Evolutionary conservation across 345 rosid genomes (phyloP).

Genomic region (Moringa oleifera): DNA sequence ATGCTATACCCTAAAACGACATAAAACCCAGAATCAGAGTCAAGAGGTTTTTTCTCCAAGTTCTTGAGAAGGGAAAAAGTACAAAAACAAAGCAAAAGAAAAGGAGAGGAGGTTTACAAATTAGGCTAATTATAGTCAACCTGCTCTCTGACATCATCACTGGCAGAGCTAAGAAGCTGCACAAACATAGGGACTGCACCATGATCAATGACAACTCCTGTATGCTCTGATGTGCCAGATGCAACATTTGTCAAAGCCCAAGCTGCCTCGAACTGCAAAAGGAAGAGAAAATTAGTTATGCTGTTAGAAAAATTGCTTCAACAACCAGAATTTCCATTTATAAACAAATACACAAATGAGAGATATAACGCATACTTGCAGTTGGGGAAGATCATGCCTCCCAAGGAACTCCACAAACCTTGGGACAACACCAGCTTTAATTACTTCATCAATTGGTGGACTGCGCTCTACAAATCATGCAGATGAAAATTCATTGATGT

Average conservation of each 20-base stretch:
- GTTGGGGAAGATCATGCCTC: conserved; percentile 67
- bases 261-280: conserved; percentile 80
- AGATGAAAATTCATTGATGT: conserved; percentile 4
- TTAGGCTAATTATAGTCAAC: conserved; percentile 30
- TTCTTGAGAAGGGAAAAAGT: too few species aligned
- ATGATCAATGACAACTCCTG: conserved; percentile 70
- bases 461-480: conserved; percentile 51
- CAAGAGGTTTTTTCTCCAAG: too few species aligned
- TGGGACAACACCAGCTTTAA: conserved; percentile 72
- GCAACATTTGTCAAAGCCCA: conserved; percentile 94
- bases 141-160: conserved; percentile 89
- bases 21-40: too few species aligned
- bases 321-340: too few species aligned
- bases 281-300: conserved; percentile 13
- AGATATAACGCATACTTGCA: conserved; percentile 43
- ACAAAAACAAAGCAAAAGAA: too few species aligned
- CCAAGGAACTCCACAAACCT: conserved; percentile 78
- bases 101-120: neutral
- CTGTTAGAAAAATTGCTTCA: conserved; percentile 5
- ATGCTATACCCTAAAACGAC: too few species aligned
- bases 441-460: conserved; percentile 90
- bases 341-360: conserved; percentile 9
- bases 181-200: conserved; percentile 84
- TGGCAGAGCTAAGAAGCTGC: conserved; percentile 70
- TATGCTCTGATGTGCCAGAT: conserved; percentile 84